phyloP scores from a whole-genome alignment of 345 rosid species.

The Cardamine occulta region DNA sequence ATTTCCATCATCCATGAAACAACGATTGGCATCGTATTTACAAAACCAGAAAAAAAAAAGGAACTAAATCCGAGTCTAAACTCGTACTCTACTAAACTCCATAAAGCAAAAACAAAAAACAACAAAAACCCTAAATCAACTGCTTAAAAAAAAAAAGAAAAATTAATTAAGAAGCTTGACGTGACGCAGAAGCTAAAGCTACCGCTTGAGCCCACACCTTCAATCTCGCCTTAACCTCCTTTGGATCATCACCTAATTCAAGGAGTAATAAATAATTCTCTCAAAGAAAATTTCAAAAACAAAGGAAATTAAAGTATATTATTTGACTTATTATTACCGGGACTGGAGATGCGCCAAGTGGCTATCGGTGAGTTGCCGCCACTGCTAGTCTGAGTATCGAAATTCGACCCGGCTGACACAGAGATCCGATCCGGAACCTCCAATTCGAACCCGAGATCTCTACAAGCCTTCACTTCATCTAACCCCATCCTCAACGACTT shows the following conservation, averaged over 20 bases:
- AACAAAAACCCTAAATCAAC: not conserved
- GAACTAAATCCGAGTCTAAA: not conserved
- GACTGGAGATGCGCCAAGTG: constrained; percentile 91
- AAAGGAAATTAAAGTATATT: not conserved
- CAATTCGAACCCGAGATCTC: constrained; percentile 87
- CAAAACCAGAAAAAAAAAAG: not conserved
- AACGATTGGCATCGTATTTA: constrained; percentile 13
- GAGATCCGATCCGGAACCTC: constrained; percentile 66
- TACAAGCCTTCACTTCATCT: constrained; percentile 86
- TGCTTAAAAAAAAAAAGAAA: not conserved
- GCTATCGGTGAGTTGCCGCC: constrained; percentile 89
- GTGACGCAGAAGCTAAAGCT: constrained; percentile 73
- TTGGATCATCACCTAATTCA: constrained; percentile 83
- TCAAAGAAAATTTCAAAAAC: not conserved
- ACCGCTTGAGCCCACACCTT: constrained; percentile 99
- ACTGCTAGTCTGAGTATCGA: constrained; percentile 66
- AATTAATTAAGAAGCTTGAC: constrained; percentile 34
- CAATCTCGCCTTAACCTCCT: constrained; percentile 93
- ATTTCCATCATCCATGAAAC: not conserved
- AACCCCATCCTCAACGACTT: constrained; percentile 78
- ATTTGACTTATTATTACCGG: constrained; percentile 55
- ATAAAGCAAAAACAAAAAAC: not conserved
- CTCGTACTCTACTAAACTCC: not conserved
- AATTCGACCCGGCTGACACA: constrained; percentile 51
- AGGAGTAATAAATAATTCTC: not conserved